phyloP scores from a whole-genome alignment of 2,329 filamentous ascomycete genomes.

The Ceratocystis harringtonii region DNA sequence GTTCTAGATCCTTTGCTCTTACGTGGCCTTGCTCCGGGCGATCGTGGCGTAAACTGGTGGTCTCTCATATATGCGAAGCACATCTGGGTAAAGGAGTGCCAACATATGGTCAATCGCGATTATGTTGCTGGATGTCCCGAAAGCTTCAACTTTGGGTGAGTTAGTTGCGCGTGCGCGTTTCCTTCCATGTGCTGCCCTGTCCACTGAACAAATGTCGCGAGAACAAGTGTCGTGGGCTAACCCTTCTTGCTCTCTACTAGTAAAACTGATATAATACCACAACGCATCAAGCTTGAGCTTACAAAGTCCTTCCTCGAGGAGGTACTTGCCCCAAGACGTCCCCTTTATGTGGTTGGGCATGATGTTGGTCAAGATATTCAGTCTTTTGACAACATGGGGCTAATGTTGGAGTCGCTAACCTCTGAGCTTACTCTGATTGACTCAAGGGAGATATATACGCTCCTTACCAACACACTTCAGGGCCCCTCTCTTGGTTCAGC shows the following conservation, averaged over 20 bases:
- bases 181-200: not conserved
- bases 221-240: not conserved
- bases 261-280: constrained; percentile 21
- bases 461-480: constrained; percentile 39
- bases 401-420: constrained; percentile 37
- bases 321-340: not conserved
- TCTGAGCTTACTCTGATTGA: constrained; percentile 47
- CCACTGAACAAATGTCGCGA: too few species aligned
- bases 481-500: constrained; percentile 43
- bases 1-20: constrained; percentile 56
- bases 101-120: constrained; percentile 47
- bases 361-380: constrained; percentile 51
- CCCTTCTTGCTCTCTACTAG: not conserved
- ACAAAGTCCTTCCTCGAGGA: not conserved
- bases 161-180: constrained; percentile 7
- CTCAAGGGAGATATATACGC: constrained; percentile 55
- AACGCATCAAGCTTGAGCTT: constrained; percentile 38
- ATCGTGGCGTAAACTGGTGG: constrained; percentile 51
- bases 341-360: constrained; percentile 53
- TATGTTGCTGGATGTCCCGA: constrained; percentile 62
- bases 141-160: constrained; percentile 59
- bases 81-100: constrained; percentile 58
- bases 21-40: constrained; percentile 40
- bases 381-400: constrained; percentile 51
- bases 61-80: constrained; percentile 53